Percentiles rank a stretch among this genome's conserved stretches.
phyloP scores from a whole-genome alignment of 352 stramenopile species.

The Globisporangium cylindrosporum region DNA sequence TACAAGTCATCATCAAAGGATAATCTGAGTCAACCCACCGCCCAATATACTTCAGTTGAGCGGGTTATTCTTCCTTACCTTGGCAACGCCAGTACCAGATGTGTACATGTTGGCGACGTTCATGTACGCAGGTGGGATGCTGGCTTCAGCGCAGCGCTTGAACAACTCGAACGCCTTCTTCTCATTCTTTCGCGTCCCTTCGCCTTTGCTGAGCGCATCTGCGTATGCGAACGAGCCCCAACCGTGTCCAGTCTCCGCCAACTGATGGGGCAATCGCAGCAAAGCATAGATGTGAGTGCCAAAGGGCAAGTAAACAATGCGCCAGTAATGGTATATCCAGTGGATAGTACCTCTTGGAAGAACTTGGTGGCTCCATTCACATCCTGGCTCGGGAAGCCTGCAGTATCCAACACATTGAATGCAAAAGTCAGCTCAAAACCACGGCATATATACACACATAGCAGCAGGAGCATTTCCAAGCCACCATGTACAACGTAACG shows the following conservation, averaged over 20 bases:
- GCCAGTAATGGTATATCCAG: background rate
- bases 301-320: background rate
- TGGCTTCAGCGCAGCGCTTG: slow-evolving; percentile 54
- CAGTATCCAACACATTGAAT: background rate
- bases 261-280: slow-evolving; percentile 22
- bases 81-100: slow-evolving; percentile 58
- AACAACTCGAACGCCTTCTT: slow-evolving; percentile 82
- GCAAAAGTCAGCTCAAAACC: background rate
- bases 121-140: slow-evolving; percentile 70
- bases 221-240: slow-evolving; percentile 84
- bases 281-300: background rate
- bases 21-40: background rate
- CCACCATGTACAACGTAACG: background rate
- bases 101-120: slow-evolving; percentile 86
- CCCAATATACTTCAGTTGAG: background rate
- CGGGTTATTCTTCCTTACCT: slow-evolving; percentile 31
- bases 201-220: slow-evolving; percentile 67
- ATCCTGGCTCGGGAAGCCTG: slow-evolving; percentile 63
- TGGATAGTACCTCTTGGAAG: slow-evolving; percentile 60
- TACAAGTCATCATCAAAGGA: slow-evolving; percentile 21
- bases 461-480: background rate
- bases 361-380: slow-evolving; percentile 46
- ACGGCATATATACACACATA: background rate
- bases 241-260: slow-evolving; percentile 54
- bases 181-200: slow-evolving; percentile 71